Base-by-base conservation (phyloP, 805 yeast species). In the Cyberlindnera suaveolens region DNA sequence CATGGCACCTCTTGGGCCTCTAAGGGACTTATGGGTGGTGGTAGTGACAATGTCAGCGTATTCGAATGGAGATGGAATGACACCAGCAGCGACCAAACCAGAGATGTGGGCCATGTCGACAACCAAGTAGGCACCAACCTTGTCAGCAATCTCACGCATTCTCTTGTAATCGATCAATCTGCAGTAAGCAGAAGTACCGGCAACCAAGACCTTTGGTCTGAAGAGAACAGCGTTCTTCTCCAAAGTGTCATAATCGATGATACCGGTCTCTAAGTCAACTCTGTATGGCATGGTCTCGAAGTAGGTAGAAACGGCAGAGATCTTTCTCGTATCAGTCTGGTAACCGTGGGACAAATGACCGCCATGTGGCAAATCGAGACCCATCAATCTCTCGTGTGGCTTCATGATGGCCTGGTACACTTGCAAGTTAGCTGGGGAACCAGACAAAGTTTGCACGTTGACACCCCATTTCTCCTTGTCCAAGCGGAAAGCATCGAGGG, bases 1-100 rank as follows among this genome's bases (percentile, higher is more conserved):
- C 96, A 93, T 91, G 45, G 99, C 97, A 68, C 99, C 99, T 75
- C 99, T 87, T 66, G 99, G 99, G 49, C 99, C 99, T 75, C 99
- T 86, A 62, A 93, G 78, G 33, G 98, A 90, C 74, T 93, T 93
- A 78, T 93, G 99, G 47, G 99, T 91, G 46, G 99, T 91, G 58
- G 99, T 93, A 54, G 99, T 93, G 63, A 93, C 99, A 56, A 93
- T 83, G 63, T 93, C 99, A 47, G 98, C 91, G 68, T 85, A 88
- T 70, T 89, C 95, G 73, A 93, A 93, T 52, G 99, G 99, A 45
- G 95, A 82, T 57, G 90, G 95, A 49, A 88, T 90, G 44, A 91
- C 98, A 56, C 89, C 93, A 50, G 99, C 96, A 51, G 96, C 88
- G 53, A 93, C 80, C 56, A 93, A 76, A 62, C 99, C 99, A 30